These are phyloP conservation scores for Botrytis deweyae DNA, from an alignment of 2,329 filamentous ascomycete genomes.

Conservation along the genomic window DNA sequence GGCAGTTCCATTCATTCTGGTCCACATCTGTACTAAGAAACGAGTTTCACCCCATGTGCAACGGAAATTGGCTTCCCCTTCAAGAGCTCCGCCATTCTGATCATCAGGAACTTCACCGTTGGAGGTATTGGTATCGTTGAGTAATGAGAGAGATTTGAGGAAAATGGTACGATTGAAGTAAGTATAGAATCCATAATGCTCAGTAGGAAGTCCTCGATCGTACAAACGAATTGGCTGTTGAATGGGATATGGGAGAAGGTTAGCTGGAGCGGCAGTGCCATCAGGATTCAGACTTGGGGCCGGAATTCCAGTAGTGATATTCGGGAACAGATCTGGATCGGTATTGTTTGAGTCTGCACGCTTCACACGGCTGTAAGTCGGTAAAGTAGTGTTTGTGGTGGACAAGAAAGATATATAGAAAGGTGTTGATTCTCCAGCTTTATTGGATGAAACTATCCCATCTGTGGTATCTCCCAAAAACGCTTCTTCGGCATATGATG, in stretches of 20 bases:
- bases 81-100: conserved; percentile 53
- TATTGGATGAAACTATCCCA: conserved; percentile 60
- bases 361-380: conserved; percentile 30
- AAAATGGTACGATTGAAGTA: conserved; percentile 90
- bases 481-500: conserved; percentile 60
- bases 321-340: conserved; percentile 33
- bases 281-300: conserved; percentile 61
- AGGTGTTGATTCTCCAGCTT: conserved; percentile 81
- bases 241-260: conserved; percentile 66
- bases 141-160: conserved; percentile 57
- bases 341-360: conserved; percentile 26
- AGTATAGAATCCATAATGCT: conserved; percentile 92
- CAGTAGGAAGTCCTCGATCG: conserved; percentile 74
- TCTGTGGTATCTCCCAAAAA: conserved; percentile 90
- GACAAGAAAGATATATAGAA: conserved; percentile 78
- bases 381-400: conserved; percentile 42
- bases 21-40: conserved; percentile 67
- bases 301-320: conserved; percentile 59
- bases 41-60: conserved; percentile 61
- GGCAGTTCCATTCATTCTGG: conserved; percentile 48
- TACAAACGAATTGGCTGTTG: conserved; percentile 83
- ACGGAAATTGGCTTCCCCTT: conserved; percentile 54
- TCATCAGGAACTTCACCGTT: conserved; percentile 49
- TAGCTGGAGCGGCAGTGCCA: conserved; percentile 70
- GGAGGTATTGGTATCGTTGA: conserved; percentile 46